Conservation (phyloP, 225 moss, liverwort and hornwort genomes). For the Sphagnum tenellum region DNA sequence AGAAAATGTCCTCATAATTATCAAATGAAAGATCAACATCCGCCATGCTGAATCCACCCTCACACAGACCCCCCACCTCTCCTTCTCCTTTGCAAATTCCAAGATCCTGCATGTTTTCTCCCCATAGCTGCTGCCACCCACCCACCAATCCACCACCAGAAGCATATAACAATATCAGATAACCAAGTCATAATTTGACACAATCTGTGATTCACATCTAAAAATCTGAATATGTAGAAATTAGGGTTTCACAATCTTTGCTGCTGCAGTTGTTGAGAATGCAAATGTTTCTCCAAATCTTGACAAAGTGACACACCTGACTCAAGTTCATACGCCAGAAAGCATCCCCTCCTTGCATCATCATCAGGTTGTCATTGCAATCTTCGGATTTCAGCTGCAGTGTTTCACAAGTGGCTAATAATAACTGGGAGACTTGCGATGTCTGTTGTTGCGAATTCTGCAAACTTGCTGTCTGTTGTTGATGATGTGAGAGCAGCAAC, state of each 20-base stretch:
- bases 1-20: constrained; percentile 51
- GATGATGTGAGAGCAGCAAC: not conserved
- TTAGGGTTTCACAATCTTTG: too few species aligned
- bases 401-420: constrained; percentile 7
- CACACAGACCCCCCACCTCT: constrained; percentile 19
- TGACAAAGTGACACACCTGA: constrained; percentile 16
- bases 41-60: constrained; percentile 33
- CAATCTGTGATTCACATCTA: too few species aligned
- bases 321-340: constrained; percentile 30
- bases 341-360: constrained; percentile 18
- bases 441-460: too few species aligned
- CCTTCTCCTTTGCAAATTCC: constrained; percentile 54
- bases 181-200: too few species aligned
- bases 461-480: constrained; percentile 10
- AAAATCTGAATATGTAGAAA: too few species aligned
- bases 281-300: too few species aligned
- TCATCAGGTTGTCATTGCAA: constrained; percentile 13
- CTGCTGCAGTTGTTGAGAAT: too few species aligned
- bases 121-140: constrained; percentile 29
- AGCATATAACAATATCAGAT: not conserved
- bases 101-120: constrained; percentile 56
- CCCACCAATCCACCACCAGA: constrained; percentile 3
- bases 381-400: constrained; percentile 22
- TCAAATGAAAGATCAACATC: constrained; percentile 42
- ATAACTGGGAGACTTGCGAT: too few species aligned